Base-by-base conservation (phyloP, 2,329 filamentous ascomycete genomes). In the Fusarium sp. region DNA sequence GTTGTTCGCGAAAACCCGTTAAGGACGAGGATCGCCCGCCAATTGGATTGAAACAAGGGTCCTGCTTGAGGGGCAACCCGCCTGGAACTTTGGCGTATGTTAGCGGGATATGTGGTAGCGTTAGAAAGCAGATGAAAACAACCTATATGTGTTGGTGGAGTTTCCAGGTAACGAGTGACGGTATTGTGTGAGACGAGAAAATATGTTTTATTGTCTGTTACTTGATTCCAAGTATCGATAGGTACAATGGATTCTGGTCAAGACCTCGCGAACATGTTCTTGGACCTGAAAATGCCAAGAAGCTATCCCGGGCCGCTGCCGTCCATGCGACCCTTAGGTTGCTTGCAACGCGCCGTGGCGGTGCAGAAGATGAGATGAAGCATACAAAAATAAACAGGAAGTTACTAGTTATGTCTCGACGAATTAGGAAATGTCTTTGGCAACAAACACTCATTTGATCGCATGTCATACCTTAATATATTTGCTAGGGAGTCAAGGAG, bases 221-320 rank as follows among this genome's bases (percentile, higher is more conserved):
- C 13, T 14, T 33, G 7, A 6, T 10, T 35, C 10, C 14, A 35
- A 17, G 15, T n/a, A n/a, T n/a, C n/a, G n/a, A 31, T 10, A 31
- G 11, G 4, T n/a, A 10, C 33, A 33, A 33, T 33, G 11, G 31
- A 4, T 33, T 33, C 33, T 35, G 14, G 33, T 17, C 4, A n/a
- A 17, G 33, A 10, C 15, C 20, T 41, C 23, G 20, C 21, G 35
- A 42, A 42, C 35, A 29, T 33, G 33, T 39, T 52, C 25, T 23
- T 37, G 14, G 11, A 40, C 47, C 55, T 56, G 46, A 39, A 33
- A 52, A 57, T 40, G 59, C 62, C 46, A 61, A 49, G 63, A 57
- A 41, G 43, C 63, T 62, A 66, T 63, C 50, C 52, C 62, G 63
- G 63, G 31, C 63, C 63, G 63, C 42, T 58, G 63, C 63, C 50